phyloP scores from a whole-genome alignment of 2,329 filamentous ascomycete genomes.

The Chaetomium strumarium region DNA sequence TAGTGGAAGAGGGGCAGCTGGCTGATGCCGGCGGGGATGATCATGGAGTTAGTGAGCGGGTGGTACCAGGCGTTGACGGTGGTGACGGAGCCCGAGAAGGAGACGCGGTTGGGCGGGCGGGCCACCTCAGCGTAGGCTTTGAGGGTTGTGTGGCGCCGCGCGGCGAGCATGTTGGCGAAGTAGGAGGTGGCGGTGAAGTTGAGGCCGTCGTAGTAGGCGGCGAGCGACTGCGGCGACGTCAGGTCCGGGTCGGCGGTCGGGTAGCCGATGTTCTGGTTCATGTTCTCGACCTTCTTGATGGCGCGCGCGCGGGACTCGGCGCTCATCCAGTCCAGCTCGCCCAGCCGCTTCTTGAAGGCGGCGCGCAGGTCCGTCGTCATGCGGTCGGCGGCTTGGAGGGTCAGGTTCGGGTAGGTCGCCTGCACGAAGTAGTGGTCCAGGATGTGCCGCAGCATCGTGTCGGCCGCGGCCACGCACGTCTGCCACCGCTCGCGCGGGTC shows the following conservation, averaged over 20 bases:
- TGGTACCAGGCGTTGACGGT: constrained; percentile 57
- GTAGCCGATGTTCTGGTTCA: constrained; percentile 63
- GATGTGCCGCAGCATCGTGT: constrained; percentile 55
- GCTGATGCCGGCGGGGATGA: constrained; percentile 65
- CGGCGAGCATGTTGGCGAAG: constrained; percentile 52
- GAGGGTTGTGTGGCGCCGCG: background rate
- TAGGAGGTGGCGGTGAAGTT: constrained; percentile 35
- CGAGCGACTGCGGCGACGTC: constrained; percentile 47
- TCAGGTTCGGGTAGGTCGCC: constrained; percentile 59
- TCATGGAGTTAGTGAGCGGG: constrained; percentile 59
- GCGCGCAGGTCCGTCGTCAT: constrained; percentile 67
- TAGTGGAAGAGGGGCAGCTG: constrained; percentile 62
- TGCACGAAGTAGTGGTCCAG: constrained; percentile 66
- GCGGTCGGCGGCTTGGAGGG: constrained; percentile 60
- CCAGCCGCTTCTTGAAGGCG: constrained; percentile 56
- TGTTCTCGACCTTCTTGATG: constrained; percentile 60
- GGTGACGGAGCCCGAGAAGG: background rate
- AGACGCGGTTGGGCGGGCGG: constrained; percentile 49
- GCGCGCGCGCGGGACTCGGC: constrained; percentile 53
- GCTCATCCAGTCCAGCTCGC: constrained; percentile 59
- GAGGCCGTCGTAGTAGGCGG: constrained; percentile 47
- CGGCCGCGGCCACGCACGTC: constrained; percentile 46
- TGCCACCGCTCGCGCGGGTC: constrained; percentile 61
- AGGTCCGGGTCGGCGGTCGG: constrained; percentile 28
- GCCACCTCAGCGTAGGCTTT: constrained; percentile 42